A percentile compares a stretch with the other conserved stretches of the same genome.
Conservation (phyloP, 257 asterid species). For the Marsdenia floribunda region DNA sequence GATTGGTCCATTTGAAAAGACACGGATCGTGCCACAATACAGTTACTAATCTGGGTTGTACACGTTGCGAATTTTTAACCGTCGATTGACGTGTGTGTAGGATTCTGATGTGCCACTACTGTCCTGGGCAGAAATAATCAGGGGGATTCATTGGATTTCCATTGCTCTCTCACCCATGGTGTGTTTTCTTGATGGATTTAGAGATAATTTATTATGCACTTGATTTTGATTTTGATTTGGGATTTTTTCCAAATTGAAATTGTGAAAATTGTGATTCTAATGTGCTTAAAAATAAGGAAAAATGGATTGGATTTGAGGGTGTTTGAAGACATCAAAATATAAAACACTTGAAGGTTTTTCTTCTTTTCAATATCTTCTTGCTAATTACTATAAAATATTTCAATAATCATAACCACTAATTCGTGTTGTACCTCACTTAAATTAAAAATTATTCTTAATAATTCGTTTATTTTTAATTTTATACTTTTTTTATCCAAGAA, state of each 20-base stretch:
- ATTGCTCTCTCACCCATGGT: background rate
- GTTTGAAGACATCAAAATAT: conserved; percentile 9
- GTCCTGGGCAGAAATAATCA: conserved; percentile 16
- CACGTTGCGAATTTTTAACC: conserved; percentile 24
- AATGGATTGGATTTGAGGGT: conserved; percentile 13
- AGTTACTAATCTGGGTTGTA: conserved; percentile 8
- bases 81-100: conserved; percentile 27
- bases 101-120: conserved; percentile 33
- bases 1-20: conserved; percentile 30
- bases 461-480: no score
- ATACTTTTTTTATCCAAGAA: no score
- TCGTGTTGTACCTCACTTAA: no score
- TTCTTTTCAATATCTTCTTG: background rate
- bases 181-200: conserved; percentile 34
- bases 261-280: conserved; percentile 20
- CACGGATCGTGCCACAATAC: conserved; percentile 22
- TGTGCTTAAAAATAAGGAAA: conserved; percentile 26
- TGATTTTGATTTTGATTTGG: conserved; percentile 10
- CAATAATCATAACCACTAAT: no score
- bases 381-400: no score
- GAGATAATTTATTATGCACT: background rate
- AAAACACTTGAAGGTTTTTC: background rate
- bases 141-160: conserved; percentile 1
- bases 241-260: conserved; percentile 13
- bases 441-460: no score